Evolutionary conservation across 768 basidiomycete species (phyloP).

Genomic region (Ramaria sp.): DNA sequence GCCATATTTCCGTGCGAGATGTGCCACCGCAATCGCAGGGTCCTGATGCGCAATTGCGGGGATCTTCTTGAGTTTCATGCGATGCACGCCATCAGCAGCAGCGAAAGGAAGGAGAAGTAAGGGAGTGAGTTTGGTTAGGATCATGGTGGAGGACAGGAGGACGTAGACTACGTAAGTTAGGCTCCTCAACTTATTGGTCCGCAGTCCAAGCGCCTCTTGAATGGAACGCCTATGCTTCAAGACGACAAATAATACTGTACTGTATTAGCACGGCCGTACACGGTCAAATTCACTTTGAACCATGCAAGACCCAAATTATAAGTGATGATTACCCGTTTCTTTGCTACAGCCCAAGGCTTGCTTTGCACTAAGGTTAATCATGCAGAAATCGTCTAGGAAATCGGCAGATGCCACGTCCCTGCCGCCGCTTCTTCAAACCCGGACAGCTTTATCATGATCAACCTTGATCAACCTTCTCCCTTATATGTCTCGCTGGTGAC

Average conservation of each 20-base stretch:
- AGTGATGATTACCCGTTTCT: no score
- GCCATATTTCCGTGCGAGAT: slow-evolving; percentile 93
- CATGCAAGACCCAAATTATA: no score
- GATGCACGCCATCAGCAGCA: slow-evolving; percentile 53
- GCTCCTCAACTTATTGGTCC: neutral
- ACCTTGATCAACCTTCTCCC: neutral
- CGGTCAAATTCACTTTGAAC: no score
- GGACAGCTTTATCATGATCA: no score
- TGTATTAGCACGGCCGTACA: no score
- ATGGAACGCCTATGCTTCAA: neutral
- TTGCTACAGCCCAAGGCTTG: no score
- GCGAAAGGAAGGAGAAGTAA: slow-evolving; percentile 35
- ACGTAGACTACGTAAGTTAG: neutral
- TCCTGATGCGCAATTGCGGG: slow-evolving; percentile 44
- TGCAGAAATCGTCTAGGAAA: no score
- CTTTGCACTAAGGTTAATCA: no score
- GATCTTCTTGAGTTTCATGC: slow-evolving; percentile 84
- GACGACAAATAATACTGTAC: no score
- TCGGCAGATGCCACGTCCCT: no score
- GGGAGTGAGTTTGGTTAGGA: slow-evolving; percentile 30
- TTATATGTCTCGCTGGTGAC: neutral
- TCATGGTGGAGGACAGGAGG: slow-evolving; percentile 25
- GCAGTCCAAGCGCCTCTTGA: neutral
- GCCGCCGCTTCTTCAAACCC: no score
- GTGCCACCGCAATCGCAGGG: slow-evolving; percentile 63